Conservation (phyloP, 768 basidiomycete species). For the Tephrocybe rancida region DNA sequence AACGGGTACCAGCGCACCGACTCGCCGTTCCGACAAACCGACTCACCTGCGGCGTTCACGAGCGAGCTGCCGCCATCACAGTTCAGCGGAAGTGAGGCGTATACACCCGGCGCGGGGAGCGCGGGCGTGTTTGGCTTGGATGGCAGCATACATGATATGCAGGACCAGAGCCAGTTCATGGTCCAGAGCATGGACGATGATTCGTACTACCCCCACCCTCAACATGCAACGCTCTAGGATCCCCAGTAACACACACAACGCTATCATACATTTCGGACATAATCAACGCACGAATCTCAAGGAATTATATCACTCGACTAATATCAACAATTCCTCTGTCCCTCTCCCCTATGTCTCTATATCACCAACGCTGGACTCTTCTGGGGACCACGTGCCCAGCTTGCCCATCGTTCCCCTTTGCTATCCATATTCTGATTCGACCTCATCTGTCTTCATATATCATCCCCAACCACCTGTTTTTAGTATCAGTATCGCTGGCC, state of each 20-base stretch:
- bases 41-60: constrained; percentile 38
- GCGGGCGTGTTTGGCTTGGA: constrained; percentile 12
- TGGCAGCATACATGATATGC: too few relatives aligned
- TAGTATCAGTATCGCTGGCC: not conserved
- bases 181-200: constrained; percentile 18
- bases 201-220: constrained; percentile 15
- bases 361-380: not conserved
- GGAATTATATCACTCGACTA: constrained; percentile 3
- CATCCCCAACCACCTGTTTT: not conserved
- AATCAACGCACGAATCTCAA: constrained; percentile 1
- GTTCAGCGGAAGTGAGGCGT: constrained; percentile 20
- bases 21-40: constrained; percentile 41
- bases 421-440: not conserved
- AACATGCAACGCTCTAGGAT: constrained; percentile 18
- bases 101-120: constrained; percentile 3
- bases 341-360: not conserved
- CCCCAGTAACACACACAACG: not conserved
- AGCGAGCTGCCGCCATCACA: constrained; percentile 34
- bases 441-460: constrained; percentile 3
- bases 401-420: not conserved
- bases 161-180: constrained; percentile 19
- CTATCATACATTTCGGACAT: constrained; percentile 4
- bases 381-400: not conserved
- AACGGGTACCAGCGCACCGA: constrained; percentile 32
- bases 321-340: not conserved